A percentile compares a stretch with the other conserved stretches of the same genome.
These are phyloP conservation scores for Talaromyces sp. DNA, from an alignment of 2,329 filamentous ascomycete species.

Conservation along the genomic window DNA sequence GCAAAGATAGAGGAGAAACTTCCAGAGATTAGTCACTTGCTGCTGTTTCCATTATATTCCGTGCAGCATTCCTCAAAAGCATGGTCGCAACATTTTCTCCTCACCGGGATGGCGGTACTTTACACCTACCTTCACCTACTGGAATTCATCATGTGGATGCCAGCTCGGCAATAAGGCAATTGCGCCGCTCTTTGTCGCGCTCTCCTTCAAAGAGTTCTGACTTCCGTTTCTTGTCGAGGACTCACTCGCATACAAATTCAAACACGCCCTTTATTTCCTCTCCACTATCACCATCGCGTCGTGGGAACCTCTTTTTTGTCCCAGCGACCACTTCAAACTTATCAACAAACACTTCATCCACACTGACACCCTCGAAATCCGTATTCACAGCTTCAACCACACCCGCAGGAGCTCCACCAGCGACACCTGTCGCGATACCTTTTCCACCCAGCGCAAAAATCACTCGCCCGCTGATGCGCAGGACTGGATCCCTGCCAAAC, in stretches of 20 bases:
- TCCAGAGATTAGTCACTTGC: not conserved
- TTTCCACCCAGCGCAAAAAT: slow-evolving; percentile 64
- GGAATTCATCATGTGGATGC: slow-evolving; percentile 77
- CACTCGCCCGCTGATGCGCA: slow-evolving; percentile 40
- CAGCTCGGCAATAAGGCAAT: slow-evolving; percentile 71
- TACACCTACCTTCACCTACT: slow-evolving; percentile 82
- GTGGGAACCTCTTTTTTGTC: slow-evolving; percentile 49
- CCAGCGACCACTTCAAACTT: slow-evolving; percentile 34
- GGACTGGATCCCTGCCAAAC: slow-evolving; percentile 26
- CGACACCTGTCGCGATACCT: slow-evolving; percentile 52
- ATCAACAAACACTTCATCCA: not conserved
- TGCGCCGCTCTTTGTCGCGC: slow-evolving; percentile 81
- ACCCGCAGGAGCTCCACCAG: not conserved
- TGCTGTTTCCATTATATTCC: not conserved
- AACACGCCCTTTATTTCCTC: slow-evolving; percentile 29
- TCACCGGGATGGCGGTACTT: slow-evolving; percentile 62
- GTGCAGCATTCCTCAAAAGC: slow-evolving; percentile 15
- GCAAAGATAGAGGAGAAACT: not conserved
- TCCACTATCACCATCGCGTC: slow-evolving; percentile 12
- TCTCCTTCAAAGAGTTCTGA: slow-evolving; percentile 78
- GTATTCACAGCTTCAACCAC: not conserved
- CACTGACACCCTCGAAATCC: not conserved
- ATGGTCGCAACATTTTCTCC: slow-evolving; percentile 48
- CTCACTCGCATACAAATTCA: slow-evolving; percentile 42
- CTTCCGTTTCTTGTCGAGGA: slow-evolving; percentile 59